A percentile compares a stretch with the other conserved stretches of the same genome.
Conservation (phyloP, 768 basidiomycete species). For the Brasilioporus rufonigricans region DNA sequence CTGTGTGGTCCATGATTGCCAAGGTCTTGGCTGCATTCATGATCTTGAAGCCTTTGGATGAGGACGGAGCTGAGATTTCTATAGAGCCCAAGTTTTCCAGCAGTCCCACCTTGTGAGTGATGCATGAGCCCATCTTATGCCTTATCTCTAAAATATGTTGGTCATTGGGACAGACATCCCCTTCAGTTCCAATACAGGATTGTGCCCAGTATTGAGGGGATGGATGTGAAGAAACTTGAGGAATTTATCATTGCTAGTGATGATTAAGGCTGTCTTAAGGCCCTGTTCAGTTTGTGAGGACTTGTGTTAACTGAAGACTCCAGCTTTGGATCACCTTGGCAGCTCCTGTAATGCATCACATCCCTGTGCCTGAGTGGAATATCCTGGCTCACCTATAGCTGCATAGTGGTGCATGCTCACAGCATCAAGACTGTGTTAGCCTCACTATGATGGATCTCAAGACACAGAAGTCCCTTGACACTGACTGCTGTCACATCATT, state of each 20-base stretch:
- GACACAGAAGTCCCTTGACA: too few species aligned
- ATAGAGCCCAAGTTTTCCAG: neutral
- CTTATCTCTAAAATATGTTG: neutral
- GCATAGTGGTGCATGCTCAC: too few species aligned
- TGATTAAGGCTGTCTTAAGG: too few species aligned
- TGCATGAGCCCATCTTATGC: neutral
- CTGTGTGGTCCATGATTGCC: conserved; percentile 8
- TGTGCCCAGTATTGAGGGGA: neutral
- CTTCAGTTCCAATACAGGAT: neutral
- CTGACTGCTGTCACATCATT: too few species aligned
- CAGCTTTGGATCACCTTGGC: too few species aligned
- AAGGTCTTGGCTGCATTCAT: conserved; percentile 11
- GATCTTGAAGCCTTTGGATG: neutral
- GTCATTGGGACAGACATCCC: neutral
- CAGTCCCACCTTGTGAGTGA: neutral
- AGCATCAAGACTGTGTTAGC: too few species aligned
- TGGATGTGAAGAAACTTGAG: neutral
- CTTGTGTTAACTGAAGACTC: too few species aligned
- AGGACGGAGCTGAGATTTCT: neutral
- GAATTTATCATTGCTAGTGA: neutral
- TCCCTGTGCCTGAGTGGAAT: too few species aligned
- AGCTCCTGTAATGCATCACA: too few species aligned
- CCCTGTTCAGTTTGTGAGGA: too few species aligned
- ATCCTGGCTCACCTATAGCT: too few species aligned
- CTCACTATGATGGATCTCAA: too few species aligned